These are phyloP conservation scores for Piper betle DNA, from an alignment of 164 flowering plant genomes.

Conservation along the genomic window DNA sequence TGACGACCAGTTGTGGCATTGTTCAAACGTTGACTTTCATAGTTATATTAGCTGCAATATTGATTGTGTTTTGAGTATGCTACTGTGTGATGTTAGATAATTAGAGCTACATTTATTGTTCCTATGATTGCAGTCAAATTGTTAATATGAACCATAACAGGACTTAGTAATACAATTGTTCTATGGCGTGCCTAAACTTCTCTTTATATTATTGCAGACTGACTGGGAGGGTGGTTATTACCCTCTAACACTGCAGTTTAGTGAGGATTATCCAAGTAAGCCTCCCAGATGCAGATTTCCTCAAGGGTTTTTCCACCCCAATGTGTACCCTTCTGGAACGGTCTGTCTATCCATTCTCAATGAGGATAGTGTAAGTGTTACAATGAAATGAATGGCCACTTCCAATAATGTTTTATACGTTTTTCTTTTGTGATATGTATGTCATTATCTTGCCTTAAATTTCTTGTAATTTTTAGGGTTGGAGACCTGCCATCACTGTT, in stretches of 20 bases:
- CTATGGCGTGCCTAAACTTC: not conserved
- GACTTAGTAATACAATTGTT: too few relatives aligned
- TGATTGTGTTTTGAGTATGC: too few relatives aligned
- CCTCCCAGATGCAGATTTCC: slow-evolving; percentile 99
- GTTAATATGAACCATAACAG: too few relatives aligned
- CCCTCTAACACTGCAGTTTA: slow-evolving; percentile 65
- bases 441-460: slow-evolving; percentile 2
- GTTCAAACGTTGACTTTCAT: too few relatives aligned
- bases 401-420: not conserved
- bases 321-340: slow-evolving; percentile 97
- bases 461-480: slow-evolving; percentile 35
- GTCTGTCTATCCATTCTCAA: slow-evolving; percentile 91
- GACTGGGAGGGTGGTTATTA: slow-evolving; percentile 94
- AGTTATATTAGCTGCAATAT: too few relatives aligned
- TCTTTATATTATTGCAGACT: slow-evolving; percentile 39
- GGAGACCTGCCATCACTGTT: slow-evolving; percentile 98
- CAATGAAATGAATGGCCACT: not conserved
- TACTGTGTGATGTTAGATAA: too few relatives aligned
- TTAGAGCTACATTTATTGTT: too few relatives aligned
- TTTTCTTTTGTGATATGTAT: not conserved
- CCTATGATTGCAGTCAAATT: too few relatives aligned
- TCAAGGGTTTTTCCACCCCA: slow-evolving; percentile 87
- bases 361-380: slow-evolving; percentile 78
- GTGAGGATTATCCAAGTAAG: slow-evolving; percentile 93
- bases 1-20: too few relatives aligned